These are phyloP conservation scores for Solanum phureja DNA, from an alignment of 257 asterid species.

Conservation along the genomic window DNA sequence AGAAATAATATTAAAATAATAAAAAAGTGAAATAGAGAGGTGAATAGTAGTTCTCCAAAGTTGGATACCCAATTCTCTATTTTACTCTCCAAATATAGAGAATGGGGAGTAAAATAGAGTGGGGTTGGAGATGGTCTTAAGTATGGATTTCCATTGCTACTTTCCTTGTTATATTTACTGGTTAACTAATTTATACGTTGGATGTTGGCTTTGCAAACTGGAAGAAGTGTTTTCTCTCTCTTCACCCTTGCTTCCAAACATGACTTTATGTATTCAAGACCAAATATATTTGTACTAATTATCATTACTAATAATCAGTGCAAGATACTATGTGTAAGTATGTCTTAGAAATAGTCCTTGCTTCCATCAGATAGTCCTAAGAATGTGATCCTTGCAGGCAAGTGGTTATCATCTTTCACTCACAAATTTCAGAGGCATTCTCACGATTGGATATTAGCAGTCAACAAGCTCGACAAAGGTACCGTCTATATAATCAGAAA, in stretches of 20 bases:
- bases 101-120: too few species aligned
- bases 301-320: background rate
- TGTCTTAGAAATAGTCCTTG: background rate
- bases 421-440: slow-evolving; percentile 87
- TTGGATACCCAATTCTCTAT: too few species aligned
- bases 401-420: slow-evolving; percentile 76
- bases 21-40: too few species aligned
- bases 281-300: background rate
- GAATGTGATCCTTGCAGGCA: slow-evolving; percentile 54
- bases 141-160: background rate
- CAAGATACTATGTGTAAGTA: background rate
- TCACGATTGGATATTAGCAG: slow-evolving; percentile 57
- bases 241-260: background rate
- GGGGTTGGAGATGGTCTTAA: background rate
- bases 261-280: background rate
- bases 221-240: background rate
- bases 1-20: too few species aligned
- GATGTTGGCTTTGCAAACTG: background rate
- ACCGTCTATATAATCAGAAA: background rate
- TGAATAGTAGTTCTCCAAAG: too few species aligned
- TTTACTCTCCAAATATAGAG: too few species aligned
- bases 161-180: background rate
- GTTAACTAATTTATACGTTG: background rate
- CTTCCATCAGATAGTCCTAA: background rate
- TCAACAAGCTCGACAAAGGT: slow-evolving; percentile 78